A percentile compares a stretch with the other conserved stretches of the same genome.
Evolutionary conservation across 2,329 filamentous ascomycete species (phyloP).

Genomic region (Beauveria varroae): DNA sequence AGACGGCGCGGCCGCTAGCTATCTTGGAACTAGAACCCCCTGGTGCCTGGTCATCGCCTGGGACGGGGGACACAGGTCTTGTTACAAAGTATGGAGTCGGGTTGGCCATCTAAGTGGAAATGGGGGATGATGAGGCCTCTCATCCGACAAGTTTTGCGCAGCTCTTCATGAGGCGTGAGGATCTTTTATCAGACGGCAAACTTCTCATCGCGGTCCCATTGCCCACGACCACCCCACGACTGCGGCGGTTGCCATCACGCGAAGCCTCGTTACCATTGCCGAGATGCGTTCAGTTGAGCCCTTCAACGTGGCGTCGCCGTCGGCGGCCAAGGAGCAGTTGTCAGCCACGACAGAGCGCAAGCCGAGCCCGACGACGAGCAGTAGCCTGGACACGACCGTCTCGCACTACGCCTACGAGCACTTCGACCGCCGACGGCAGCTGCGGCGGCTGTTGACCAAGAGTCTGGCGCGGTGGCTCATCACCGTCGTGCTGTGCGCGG

Average conservation of each 20-base stretch:
- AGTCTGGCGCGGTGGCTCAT: slow-evolving; percentile 21
- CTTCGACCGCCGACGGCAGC: slow-evolving; percentile 16
- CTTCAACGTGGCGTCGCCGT: too few relatives aligned
- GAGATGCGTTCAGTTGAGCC: too few relatives aligned
- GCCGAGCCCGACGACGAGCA: not conserved
- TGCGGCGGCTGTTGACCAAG: slow-evolving; percentile 14
- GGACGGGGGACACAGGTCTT: not conserved
- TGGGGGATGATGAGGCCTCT: too few relatives aligned
- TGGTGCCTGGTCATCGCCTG: not conserved
- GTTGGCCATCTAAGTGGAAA: not conserved
- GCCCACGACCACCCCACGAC: not conserved
- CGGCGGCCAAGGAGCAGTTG: too few relatives aligned
- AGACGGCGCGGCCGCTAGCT: not conserved
- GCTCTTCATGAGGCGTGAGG: not conserved
- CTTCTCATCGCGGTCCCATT: not conserved
- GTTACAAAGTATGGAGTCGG: not conserved
- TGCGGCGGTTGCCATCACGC: not conserved
- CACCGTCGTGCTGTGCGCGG: slow-evolving; percentile 21
- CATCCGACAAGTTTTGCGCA: not conserved
- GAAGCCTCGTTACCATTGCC: not conserved
- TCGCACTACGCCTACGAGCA: slow-evolving; percentile 17
- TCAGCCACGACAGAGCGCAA: not conserved
- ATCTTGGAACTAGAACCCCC: not conserved
- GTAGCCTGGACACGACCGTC: slow-evolving; percentile 3
- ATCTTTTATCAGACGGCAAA: not conserved